Evolutionary conservation across 495 filamentous ascomycete species (phyloP).

Genomic region (Thermothielavioides terrestris): DNA sequence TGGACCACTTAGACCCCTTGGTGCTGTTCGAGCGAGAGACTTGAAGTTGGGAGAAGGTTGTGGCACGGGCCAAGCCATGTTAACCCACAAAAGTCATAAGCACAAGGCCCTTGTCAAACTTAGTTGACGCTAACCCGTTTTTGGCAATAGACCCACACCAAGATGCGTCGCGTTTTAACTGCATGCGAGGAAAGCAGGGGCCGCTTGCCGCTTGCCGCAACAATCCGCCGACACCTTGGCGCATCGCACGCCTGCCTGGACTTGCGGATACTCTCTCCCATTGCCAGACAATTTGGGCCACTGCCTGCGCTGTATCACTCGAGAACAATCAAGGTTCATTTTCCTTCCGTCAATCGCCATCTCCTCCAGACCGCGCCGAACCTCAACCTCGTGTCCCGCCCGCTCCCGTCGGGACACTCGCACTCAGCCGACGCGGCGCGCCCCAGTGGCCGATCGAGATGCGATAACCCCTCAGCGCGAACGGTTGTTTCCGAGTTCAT

Average conservation of each 20-base stretch:
- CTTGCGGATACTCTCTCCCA: background rate
- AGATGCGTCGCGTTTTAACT: conserved; percentile 18
- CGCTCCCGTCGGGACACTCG: too few species aligned
- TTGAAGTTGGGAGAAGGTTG: background rate
- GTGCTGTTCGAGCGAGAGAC: background rate
- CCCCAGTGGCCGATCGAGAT: conserved; percentile 6
- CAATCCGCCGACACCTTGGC: background rate
- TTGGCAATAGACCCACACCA: background rate
- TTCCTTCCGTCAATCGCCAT: too few species aligned
- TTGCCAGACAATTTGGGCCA: background rate
- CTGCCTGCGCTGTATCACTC: too few species aligned
- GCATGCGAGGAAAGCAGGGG: conserved; percentile 4
- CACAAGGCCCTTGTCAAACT: background rate
- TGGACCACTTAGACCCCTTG: background rate
- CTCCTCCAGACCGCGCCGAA: too few species aligned
- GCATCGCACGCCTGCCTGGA: background rate
- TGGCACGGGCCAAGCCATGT: background rate
- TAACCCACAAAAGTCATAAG: too few species aligned
- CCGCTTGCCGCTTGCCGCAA: conserved; percentile 7
- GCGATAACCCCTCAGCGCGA: conserved; percentile 11
- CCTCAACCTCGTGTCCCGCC: background rate
- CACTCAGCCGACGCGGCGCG: background rate
- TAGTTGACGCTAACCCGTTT: conserved; percentile 1
- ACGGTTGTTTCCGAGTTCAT: conserved; percentile 3
- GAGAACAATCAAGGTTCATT: too few species aligned